Evolutionary conservation across 1,284 basidiomycete species (phyloP).

Genomic region (Chondrostereum purpureum): DNA sequence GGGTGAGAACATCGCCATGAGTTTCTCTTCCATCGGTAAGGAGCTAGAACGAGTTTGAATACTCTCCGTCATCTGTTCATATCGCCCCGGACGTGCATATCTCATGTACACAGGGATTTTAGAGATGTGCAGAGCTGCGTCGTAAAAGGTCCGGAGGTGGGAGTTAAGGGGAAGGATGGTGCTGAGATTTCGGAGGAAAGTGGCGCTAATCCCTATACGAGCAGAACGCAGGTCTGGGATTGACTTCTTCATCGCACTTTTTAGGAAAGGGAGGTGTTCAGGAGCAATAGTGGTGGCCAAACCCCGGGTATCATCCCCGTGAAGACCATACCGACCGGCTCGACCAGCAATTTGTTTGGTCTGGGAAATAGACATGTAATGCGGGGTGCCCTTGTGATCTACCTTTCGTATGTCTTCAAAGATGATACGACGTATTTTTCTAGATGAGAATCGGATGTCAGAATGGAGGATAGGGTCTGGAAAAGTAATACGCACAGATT

Average conservation of each 20-base stretch:
- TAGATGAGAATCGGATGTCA: conserved; percentile 24
- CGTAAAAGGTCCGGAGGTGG: conserved; percentile 30
- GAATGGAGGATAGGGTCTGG: neutral
- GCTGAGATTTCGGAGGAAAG: conserved; percentile 21
- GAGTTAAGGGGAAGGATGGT: conserved; percentile 21
- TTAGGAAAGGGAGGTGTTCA: conserved; percentile 62
- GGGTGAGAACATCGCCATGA: conserved; percentile 41
- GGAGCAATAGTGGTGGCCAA: conserved; percentile 69
- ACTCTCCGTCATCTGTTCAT: conserved; percentile 32
- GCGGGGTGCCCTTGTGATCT: conserved; percentile 47
- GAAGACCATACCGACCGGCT: conserved; percentile 86
- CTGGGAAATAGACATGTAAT: conserved; percentile 67
- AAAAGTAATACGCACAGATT: conserved; percentile 66
- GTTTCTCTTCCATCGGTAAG: conserved; percentile 45
- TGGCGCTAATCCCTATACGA: conserved; percentile 21
- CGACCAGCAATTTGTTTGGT: conserved; percentile 97
- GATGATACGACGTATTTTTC: conserved; percentile 88
- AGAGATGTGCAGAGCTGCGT: conserved; percentile 43
- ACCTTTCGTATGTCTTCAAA: conserved; percentile 78
- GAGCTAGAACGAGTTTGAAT: conserved; percentile 34
- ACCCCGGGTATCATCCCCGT: conserved; percentile 48
- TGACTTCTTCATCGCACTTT: conserved; percentile 34
- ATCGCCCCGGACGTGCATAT: conserved; percentile 24
- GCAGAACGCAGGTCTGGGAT: conserved; percentile 28
- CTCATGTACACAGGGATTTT: conserved; percentile 41